These are phyloP conservation scores for Dendrocalamus sinicus DNA, from an alignment of 176 grass and related monocot species.

Conservation along the genomic window DNA sequence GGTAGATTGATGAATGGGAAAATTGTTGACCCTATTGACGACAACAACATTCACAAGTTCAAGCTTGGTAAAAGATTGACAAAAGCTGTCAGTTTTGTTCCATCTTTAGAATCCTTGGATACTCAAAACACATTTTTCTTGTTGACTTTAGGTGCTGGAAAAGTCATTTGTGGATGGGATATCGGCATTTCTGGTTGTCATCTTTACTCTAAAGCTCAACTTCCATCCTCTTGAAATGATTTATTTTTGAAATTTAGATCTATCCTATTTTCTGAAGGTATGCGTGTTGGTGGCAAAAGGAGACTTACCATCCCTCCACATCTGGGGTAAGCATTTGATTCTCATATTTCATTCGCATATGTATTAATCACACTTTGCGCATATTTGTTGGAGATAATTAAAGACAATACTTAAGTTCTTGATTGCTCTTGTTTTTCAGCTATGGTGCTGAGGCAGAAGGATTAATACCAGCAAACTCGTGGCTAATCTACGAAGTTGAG, in stretches of 20 bases:
- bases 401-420: background rate
- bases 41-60: background rate
- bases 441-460: background rate
- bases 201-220: background rate
- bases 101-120: background rate
- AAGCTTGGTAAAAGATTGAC: slow-evolving; percentile 6
- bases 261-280: background rate
- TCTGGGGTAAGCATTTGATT: background rate
- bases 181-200: background rate
- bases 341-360: background rate
- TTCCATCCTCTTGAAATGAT: background rate
- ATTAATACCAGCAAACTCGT: background rate
- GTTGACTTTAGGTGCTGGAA: background rate
- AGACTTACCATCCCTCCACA: background rate
- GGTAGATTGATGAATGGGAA: background rate
- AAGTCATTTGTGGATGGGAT: background rate
- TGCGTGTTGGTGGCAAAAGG: slow-evolving; percentile 34
- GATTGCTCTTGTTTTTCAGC: background rate
- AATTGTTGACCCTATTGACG: background rate
- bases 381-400: background rate
- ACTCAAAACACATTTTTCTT: background rate
- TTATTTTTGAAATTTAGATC: background rate
- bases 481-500: slow-evolving; percentile 9
- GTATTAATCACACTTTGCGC: background rate
- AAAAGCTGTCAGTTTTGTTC: background rate